phyloP scores from a whole-genome alignment of 2,329 filamentous ascomycete genomes.

The Parastagonospora nodorum region DNA sequence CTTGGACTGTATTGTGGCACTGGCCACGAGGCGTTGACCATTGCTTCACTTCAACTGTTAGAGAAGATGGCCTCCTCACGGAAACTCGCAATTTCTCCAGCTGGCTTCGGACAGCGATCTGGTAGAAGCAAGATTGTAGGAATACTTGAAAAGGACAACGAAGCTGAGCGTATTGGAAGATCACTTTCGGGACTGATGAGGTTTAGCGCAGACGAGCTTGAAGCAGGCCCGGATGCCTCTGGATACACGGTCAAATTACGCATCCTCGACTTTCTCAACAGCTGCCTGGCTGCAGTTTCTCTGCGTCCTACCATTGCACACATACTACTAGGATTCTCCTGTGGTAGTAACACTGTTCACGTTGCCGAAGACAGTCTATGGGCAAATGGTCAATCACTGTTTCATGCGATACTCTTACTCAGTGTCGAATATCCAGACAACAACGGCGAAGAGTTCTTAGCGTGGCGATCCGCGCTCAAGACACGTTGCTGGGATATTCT shows the following conservation, averaged over 20 bases:
- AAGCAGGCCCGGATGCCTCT: constrained; percentile 69
- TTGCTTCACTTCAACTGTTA: constrained; percentile 79
- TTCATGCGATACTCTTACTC: constrained; percentile 80
- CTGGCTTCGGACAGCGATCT: constrained; percentile 64
- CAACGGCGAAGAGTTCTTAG: constrained; percentile 50
- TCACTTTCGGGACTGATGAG: constrained; percentile 73
- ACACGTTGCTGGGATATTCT: constrained; percentile 64
- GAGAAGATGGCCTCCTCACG: constrained; percentile 85
- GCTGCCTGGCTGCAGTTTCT: constrained; percentile 75
- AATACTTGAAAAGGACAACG: constrained; percentile 80
- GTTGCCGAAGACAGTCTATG: constrained; percentile 73
- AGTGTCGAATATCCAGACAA: constrained; percentile 70
- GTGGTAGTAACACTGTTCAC: constrained; percentile 71
- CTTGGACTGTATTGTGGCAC: constrained; percentile 86
- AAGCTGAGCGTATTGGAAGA: constrained; percentile 78
- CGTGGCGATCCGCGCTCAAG: constrained; percentile 52
- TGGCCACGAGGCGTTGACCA: constrained; percentile 77
- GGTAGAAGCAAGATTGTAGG: constrained; percentile 85
- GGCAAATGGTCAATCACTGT: constrained; percentile 72
- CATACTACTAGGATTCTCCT: constrained; percentile 84
- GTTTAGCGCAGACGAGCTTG: constrained; percentile 70
- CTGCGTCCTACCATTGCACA: constrained; percentile 87
- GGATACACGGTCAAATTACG: constrained; percentile 82
- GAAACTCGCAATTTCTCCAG: constrained; percentile 74
- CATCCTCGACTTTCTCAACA: constrained; percentile 83